Percentiles rank a stretch among this genome's conserved stretches.
These are phyloP conservation scores for Aspergillus sp. DNA, from an alignment of 2,329 filamentous ascomycete genomes.

Conservation along the genomic window DNA sequence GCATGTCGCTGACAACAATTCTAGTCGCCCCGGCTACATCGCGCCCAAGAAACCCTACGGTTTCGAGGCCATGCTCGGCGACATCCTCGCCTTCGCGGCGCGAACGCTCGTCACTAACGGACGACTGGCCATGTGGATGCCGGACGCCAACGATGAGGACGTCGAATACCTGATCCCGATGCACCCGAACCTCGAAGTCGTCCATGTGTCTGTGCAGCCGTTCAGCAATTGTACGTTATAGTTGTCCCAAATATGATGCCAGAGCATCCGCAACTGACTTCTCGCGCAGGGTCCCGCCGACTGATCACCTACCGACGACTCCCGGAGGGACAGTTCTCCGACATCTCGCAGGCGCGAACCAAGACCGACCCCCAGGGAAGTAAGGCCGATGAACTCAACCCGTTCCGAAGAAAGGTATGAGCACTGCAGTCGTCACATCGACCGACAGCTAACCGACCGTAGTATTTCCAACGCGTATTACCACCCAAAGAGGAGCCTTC, in stretches of 20 bases:
- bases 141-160: slow-evolving; percentile 76
- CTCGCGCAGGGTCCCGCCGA: slow-evolving; percentile 70
- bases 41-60: slow-evolving; percentile 90
- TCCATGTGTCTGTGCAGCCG: slow-evolving; percentile 74
- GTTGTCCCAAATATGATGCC: background rate
- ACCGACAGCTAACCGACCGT: background rate
- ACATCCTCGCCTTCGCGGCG: slow-evolving; percentile 80
- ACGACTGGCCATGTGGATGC: slow-evolving; percentile 94
- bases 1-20: slow-evolving; percentile 5
- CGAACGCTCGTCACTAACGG: slow-evolving; percentile 74
- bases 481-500: background rate
- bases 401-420: slow-evolving; percentile 56
- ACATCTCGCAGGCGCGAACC: slow-evolving; percentile 31
- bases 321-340: slow-evolving; percentile 51
- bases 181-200: slow-evolving; percentile 71
- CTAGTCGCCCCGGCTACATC: slow-evolving; percentile 66
- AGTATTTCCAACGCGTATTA: slow-evolving; percentile 16
- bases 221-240: slow-evolving; percentile 76
- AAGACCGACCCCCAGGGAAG: slow-evolving; percentile 38
- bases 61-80: slow-evolving; percentile 84
- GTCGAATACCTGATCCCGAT: slow-evolving; percentile 72
- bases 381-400: slow-evolving; percentile 65
- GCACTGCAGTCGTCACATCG: background rate
- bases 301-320: slow-evolving; percentile 81
- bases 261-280: background rate